Evolutionary conservation across 1,284 basidiomycete genomes (phyloP).

Genomic region (Amanita bisporigera): DNA sequence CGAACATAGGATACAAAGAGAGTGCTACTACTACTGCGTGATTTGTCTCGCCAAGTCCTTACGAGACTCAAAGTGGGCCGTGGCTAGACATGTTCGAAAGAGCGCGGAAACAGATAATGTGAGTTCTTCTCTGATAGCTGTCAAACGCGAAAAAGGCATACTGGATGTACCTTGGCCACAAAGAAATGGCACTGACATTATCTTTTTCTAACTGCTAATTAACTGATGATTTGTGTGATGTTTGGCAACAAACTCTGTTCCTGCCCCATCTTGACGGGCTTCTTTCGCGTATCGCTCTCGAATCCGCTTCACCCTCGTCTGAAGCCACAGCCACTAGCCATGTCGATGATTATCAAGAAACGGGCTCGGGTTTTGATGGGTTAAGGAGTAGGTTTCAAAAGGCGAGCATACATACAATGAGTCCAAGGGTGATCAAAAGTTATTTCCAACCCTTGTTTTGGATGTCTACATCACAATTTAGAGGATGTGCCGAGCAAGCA

Average conservation of each 20-base stretch:
- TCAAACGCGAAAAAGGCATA: constrained; percentile 56
- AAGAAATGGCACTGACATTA: constrained; percentile 53
- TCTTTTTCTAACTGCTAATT: too few relatives aligned
- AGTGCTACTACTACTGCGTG: constrained; percentile 11
- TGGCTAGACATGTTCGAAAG: constrained; percentile 62
- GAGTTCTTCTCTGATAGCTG: constrained; percentile 56
- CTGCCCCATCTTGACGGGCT: constrained; percentile 68
- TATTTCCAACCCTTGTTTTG: constrained; percentile 90
- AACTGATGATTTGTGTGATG: not conserved
- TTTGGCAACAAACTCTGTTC: constrained; percentile 51
- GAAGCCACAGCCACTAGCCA: constrained; percentile 72
- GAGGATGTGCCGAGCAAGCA: constrained; percentile 61
- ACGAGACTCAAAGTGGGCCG: constrained; percentile 55
- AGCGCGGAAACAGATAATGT: too few relatives aligned
- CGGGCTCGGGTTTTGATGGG: constrained; percentile 43
- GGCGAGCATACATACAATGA: constrained; percentile 48
- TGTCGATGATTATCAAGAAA: constrained; percentile 71
- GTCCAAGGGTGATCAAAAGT: constrained; percentile 73
- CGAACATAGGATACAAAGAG: constrained; percentile 61
- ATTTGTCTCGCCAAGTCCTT: not conserved
- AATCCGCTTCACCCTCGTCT: constrained; percentile 77
- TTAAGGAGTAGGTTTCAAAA: constrained; percentile 11
- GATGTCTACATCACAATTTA: constrained; percentile 64
- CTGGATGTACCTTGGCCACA: constrained; percentile 47
- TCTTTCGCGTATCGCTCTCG: constrained; percentile 63